Base-by-base conservation (phyloP, 768 basidiomycete species). In the Strobilomyces echinocephalus region DNA sequence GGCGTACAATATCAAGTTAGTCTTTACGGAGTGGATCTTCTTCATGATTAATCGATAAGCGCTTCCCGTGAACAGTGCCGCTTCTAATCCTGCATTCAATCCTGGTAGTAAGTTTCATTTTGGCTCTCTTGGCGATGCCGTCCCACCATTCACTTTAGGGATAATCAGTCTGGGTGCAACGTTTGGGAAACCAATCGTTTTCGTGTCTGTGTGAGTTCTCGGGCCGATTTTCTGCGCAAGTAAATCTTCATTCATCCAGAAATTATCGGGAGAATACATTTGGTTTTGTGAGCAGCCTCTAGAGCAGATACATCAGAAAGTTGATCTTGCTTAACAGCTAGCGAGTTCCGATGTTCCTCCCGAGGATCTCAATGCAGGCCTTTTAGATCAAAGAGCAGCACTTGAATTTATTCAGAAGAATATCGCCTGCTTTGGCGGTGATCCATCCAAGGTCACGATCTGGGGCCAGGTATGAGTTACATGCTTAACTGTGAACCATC, bases 391-490 rank as follows among this genome's bases (percentile, higher is more conserved):
- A 65, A 70, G 75, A 1, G 70, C 74, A 31, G 83, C 84, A 0
- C 66, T 90, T 0, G 58, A 70, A 15, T 88, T 85, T 65, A 69
- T 88, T 1, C 78, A 85, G 55, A 71, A 82, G n/a, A 84, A 88
- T 59, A 81, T 87, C 16, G 76, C 71, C 4, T 74, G 75, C 3
- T 88, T 88, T 60, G 84, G 84, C 12, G 85, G 85, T 1, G 79
- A 85, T 65, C 78, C 79, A 14, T 57, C 67, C 12, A 85, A 83
- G 60, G 54, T 62, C 18, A 62, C 60, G 2, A 50, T 62, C 34
- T 62, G 61, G 57, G 60, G 61, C 14, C 57, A 59, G 57, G 61
- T 62, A 54, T 5, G 16, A 20, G 6, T 38, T 35, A 18, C n/a
- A 24, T 47, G 35, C 16, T 14, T 6, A 11, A n/a, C 14, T 20